Evolutionary conservation across 345 rosid species (phyloP).

Genomic region (Erysimum cheiranthoides): DNA sequence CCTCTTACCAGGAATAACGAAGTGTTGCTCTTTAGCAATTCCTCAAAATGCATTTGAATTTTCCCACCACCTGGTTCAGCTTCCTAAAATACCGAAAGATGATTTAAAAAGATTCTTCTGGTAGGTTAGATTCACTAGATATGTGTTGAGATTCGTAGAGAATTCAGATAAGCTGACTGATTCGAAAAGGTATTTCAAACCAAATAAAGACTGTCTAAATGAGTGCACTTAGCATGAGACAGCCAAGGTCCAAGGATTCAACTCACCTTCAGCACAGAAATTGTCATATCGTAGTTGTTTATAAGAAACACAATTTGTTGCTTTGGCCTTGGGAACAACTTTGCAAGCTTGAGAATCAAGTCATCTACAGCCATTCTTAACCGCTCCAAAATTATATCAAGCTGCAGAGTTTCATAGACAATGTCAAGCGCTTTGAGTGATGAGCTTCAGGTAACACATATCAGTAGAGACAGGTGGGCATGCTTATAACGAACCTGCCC

Average conservation of each 20-base stretch:
- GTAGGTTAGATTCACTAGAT: not conserved
- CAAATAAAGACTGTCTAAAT: not conserved
- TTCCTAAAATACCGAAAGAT: constrained; percentile 56
- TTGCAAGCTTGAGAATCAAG: constrained; percentile 86
- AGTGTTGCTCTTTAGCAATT: constrained; percentile 83
- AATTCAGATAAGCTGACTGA: constrained; percentile 4
- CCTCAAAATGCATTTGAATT: constrained; percentile 90
- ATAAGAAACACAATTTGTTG: constrained; percentile 85
- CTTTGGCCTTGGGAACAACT: constrained; percentile 69
- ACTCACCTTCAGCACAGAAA: constrained; percentile 88
- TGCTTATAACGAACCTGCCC: constrained; percentile 71
- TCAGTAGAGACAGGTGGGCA: constrained; percentile 17
- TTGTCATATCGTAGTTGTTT: constrained; percentile 96
- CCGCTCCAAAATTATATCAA: constrained; percentile 89
- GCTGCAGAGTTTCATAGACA: constrained; percentile 59
- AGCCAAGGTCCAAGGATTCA: not conserved
- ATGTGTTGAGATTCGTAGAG: constrained; percentile 14
- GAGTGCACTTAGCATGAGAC: constrained; percentile 11
- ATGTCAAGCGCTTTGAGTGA: constrained; percentile 19
- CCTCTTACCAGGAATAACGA: constrained; percentile 77
- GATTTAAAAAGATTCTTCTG: constrained; percentile 8
- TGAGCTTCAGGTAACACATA: constrained; percentile 19
- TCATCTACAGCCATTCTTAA: constrained; percentile 93
- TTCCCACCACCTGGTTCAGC: constrained; percentile 95
- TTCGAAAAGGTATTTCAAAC: too few relatives aligned